Conservation (phyloP, 2,329 filamentous ascomycete genomes). For the Cladorrhinum sp. region DNA sequence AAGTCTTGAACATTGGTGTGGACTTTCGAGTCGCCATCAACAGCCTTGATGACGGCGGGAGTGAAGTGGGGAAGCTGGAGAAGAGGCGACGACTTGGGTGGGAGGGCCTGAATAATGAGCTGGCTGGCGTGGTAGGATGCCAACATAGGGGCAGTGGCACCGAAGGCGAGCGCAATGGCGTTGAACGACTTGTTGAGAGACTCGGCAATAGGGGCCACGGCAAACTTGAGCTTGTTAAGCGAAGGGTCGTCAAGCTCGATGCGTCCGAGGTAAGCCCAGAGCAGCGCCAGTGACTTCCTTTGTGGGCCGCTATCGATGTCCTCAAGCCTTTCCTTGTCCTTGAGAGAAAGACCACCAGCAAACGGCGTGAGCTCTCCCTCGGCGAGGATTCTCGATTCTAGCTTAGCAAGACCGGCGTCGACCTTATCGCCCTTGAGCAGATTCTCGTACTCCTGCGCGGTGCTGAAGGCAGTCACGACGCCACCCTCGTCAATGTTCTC, state of each 20-base stretch:
- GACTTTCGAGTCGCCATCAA: slow-evolving; percentile 71
- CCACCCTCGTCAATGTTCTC: slow-evolving; percentile 78
- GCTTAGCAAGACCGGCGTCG: slow-evolving; percentile 74
- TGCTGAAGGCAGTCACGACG: slow-evolving; percentile 76
- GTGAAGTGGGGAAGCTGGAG: slow-evolving; percentile 90
- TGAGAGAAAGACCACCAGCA: slow-evolving; percentile 60
- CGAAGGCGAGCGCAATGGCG: slow-evolving; percentile 83
- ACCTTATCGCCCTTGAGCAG: slow-evolving; percentile 73
- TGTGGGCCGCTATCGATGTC: slow-evolving; percentile 76
- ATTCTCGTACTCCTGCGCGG: slow-evolving; percentile 79
- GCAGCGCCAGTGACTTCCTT: slow-evolving; percentile 80
- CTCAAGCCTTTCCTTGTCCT: slow-evolving; percentile 74
- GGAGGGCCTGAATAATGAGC: slow-evolving; percentile 82
- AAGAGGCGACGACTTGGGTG: slow-evolving; percentile 79
- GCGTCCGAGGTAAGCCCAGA: slow-evolving; percentile 94
- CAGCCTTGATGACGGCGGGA: slow-evolving; percentile 58
- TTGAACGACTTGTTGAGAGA: slow-evolving; percentile 82
- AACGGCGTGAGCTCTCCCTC: slow-evolving; percentile 51
- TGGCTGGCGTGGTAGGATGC: slow-evolving; percentile 80
- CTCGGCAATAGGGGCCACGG: slow-evolving; percentile 82
- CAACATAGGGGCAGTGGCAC: slow-evolving; percentile 76
- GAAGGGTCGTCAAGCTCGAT: slow-evolving; percentile 76
- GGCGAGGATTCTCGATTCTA: slow-evolving; percentile 77
- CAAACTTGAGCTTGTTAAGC: slow-evolving; percentile 82
- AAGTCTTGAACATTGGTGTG: slow-evolving; percentile 82